Conservation (phyloP, 768 basidiomycete genomes). For the Suillus discolor region DNA sequence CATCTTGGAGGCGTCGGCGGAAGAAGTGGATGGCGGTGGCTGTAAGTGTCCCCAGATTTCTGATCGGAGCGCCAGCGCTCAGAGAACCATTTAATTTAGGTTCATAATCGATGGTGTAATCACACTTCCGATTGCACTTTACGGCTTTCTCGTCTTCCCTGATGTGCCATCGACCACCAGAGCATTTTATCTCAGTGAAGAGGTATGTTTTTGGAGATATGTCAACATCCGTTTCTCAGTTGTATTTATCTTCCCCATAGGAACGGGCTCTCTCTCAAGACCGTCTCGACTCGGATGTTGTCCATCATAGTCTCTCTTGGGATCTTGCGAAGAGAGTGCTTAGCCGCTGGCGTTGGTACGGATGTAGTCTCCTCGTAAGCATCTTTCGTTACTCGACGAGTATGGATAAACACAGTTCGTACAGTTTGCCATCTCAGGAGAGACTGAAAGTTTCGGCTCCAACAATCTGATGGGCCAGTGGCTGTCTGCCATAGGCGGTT, state of each 20-base stretch:
- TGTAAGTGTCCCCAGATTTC: conserved; percentile 40
- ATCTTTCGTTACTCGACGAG: conserved; percentile 1
- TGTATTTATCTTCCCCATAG: conserved; percentile 30
- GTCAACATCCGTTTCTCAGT: neutral
- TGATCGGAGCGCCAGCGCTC: neutral
- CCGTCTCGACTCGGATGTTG: conserved; percentile 50
- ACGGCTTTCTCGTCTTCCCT: conserved; percentile 74
- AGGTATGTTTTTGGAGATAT: conserved; percentile 39
- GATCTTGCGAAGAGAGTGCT: conserved; percentile 49
- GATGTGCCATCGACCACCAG: conserved; percentile 66
- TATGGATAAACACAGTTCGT: neutral
- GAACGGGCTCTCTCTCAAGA: conserved; percentile 54
- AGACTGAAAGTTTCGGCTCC: conserved; percentile 68
- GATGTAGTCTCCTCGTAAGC: conserved; percentile 61
- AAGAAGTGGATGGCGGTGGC: conserved; percentile 70
- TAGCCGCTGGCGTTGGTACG: conserved; percentile 69
- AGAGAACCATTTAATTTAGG: conserved; percentile 28
- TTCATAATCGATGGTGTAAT: conserved; percentile 75
- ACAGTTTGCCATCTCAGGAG: conserved; percentile 67
- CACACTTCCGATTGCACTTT: conserved; percentile 69
- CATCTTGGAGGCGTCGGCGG: conserved; percentile 53
- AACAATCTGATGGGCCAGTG: conserved; percentile 78
- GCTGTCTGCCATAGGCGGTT: conserved; percentile 62
- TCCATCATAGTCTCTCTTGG: conserved; percentile 49
- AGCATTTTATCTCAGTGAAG: conserved; percentile 62